Conservation (phyloP, 768 basidiomycete genomes). For the Calocera viscosa region DNA sequence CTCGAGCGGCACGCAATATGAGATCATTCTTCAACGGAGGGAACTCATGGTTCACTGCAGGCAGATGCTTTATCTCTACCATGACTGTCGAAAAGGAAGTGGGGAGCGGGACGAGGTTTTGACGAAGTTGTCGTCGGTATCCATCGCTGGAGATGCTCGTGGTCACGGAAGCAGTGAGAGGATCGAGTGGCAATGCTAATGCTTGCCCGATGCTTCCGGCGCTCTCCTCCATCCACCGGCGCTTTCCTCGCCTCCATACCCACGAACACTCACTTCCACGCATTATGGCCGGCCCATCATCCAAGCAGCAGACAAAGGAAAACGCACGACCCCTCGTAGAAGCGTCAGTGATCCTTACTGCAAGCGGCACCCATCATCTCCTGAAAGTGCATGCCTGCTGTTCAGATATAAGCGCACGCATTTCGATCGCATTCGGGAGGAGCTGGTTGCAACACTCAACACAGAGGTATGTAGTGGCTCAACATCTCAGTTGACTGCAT, state of each 20-base stretch:
- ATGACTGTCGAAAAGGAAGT: background rate
- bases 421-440: background rate
- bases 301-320: background rate
- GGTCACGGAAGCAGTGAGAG: too few relatives aligned
- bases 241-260: too few relatives aligned
- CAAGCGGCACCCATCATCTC: background rate
- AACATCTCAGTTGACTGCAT: background rate
- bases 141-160: too few relatives aligned
- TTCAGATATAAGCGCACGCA: background rate
- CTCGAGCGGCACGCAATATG: constrained; percentile 73
- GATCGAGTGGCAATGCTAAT: too few relatives aligned
- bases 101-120: background rate
- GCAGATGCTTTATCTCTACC: background rate
- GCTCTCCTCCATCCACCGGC: too few relatives aligned
- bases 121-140: too few relatives aligned
- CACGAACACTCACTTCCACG: too few relatives aligned
- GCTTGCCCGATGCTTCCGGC: too few relatives aligned
- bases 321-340: background rate
- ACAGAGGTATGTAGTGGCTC: background rate
- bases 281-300: background rate
- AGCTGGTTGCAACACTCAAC: background rate
- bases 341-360: background rate
- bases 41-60: constrained; percentile 29
- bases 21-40: constrained; percentile 78
- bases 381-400: background rate